These are phyloP conservation scores for Urostyla sp. DNA, from an alignment of 73 alveolate genomes.

Conservation along the genomic window DNA sequence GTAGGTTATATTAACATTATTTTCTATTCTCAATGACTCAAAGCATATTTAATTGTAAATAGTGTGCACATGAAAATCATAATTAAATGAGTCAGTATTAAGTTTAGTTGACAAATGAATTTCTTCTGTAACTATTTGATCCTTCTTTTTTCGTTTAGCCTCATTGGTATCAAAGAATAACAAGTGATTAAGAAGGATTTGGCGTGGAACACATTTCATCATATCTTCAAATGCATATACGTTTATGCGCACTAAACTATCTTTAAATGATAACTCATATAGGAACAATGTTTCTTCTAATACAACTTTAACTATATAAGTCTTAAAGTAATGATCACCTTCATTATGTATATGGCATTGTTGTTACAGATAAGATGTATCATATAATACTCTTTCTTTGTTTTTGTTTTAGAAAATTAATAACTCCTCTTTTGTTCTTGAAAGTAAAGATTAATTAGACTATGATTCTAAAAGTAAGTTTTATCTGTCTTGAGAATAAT, in stretches of 20 bases:
- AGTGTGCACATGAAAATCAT: conserved; percentile 51
- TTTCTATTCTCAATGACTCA: conserved; percentile 11
- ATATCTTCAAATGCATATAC: conserved; percentile 26
- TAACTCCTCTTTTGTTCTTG: no score
- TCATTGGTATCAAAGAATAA: neutral
- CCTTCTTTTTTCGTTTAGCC: neutral
- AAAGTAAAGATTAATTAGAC: no score
- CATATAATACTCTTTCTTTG: no score
- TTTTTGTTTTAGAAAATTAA: no score
- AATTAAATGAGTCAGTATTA: conserved; percentile 58
- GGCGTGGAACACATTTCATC: conserved; percentile 1
- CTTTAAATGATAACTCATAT: conserved; percentile 29
- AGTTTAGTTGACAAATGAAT: conserved; percentile 33
- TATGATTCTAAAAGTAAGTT: no score
- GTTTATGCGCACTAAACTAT: conserved; percentile 45
- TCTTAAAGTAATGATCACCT: conserved; percentile 28
- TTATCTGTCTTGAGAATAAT: no score
- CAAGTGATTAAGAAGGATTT: neutral
- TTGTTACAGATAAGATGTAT: no score
- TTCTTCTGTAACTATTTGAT: conserved; percentile 24
- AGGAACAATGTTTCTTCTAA: conserved; percentile 39
- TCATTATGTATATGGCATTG: no score
- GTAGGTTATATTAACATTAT: conserved; percentile 1
- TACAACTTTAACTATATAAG: conserved; percentile 11
- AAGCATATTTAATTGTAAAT: neutral